Conservation (phyloP, 352 stramenopile species). For the Phytophthora agathidicida region DNA sequence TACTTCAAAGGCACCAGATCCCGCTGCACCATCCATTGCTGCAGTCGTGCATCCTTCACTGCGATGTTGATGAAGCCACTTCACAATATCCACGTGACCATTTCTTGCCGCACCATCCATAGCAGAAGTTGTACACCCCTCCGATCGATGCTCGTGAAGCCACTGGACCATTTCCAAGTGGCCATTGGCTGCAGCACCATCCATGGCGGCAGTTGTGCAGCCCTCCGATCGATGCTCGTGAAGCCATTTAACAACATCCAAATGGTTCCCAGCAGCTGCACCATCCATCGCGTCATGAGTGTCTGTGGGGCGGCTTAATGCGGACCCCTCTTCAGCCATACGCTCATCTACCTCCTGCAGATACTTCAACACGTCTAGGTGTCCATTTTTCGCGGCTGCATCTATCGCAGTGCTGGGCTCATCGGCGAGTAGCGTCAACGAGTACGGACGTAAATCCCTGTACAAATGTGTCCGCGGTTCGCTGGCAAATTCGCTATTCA, state of each 20-base stretch:
- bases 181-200: conserved; percentile 25
- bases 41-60: conserved; percentile 28
- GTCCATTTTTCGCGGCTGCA: conserved; percentile 27
- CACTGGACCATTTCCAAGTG: conserved; percentile 34
- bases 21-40: conserved; percentile 31
- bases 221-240: conserved; percentile 18
- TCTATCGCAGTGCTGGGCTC: conserved; percentile 38
- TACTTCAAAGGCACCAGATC: conserved; percentile 14
- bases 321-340: conserved; percentile 5
- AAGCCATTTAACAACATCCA: conserved; percentile 36
- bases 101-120: conserved; percentile 29
- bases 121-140: conserved; percentile 24
- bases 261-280: conserved; percentile 28
- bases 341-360: conserved; percentile 21
- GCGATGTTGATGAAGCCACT: conserved; percentile 29
- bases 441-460: conserved; percentile 26
- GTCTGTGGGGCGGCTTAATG: conserved; percentile 12
- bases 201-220: conserved; percentile 32
- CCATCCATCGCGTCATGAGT: conserved; percentile 35
- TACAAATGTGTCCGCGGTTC: conserved; percentile 22
- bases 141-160: conserved; percentile 25
- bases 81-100: conserved; percentile 24
- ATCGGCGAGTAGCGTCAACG: conserved; percentile 26
- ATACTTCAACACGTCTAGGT: conserved; percentile 30
- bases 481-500: conserved; percentile 24